Conservation (phyloP, 345 rosid species). For the Gossypium thurberi region DNA sequence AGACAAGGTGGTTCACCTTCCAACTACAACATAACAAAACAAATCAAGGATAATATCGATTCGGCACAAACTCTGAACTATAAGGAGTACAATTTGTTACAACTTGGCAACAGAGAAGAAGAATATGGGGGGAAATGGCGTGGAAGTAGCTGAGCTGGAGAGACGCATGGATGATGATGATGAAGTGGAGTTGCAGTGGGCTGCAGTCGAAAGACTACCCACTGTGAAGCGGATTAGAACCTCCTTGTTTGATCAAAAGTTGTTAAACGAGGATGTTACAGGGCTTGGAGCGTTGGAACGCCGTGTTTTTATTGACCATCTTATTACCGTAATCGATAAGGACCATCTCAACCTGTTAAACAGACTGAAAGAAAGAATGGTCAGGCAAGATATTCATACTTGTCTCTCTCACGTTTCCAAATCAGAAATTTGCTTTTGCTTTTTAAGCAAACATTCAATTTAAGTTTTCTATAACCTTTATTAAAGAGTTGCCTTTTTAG, state of each 20-base stretch:
- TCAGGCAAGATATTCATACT: conserved; percentile 22
- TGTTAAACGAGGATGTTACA: conserved; percentile 14
- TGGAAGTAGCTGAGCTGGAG: too few species aligned
- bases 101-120: too few species aligned
- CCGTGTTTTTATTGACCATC: conserved; percentile 29
- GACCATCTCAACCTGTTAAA: conserved; percentile 33
- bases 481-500: too few species aligned
- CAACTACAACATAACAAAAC: too few species aligned
- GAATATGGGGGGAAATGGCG: too few species aligned
- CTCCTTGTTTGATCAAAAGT: conserved; percentile 14
- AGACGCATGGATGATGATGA: conserved; percentile 2
- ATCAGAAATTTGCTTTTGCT: too few species aligned
- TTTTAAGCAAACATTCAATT: too few species aligned
- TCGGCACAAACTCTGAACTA: too few species aligned
- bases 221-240: conserved; percentile 22
- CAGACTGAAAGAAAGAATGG: conserved; percentile 31
- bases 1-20: too few species aligned
- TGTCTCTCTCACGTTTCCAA: not conserved
- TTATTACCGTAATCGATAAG: conserved; percentile 28
- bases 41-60: too few species aligned
- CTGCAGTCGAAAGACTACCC: conserved; percentile 37
- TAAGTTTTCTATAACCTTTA: too few species aligned
- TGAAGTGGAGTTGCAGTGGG: conserved; percentile 35
- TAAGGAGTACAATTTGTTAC: too few species aligned
- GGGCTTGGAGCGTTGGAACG: conserved; percentile 27